Percentiles rank a stretch among this genome's conserved stretches.
Conservation (phyloP, 441 rosid species). For the Arabidopsis lyrata region DNA sequence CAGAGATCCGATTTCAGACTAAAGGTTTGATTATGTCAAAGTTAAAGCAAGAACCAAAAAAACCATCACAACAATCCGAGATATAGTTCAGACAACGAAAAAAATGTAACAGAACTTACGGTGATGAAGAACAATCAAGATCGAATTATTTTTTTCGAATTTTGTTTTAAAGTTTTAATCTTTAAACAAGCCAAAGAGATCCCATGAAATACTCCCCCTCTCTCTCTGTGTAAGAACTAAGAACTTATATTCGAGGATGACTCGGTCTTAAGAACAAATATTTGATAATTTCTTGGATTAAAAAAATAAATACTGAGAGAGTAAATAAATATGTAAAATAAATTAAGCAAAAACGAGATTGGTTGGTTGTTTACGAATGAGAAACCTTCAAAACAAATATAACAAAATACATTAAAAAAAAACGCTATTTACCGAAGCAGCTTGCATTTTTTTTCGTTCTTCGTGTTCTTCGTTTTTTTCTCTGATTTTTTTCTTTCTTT, state of each 20-base stretch:
- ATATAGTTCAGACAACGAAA: too few species aligned
- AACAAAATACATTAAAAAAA: neutral
- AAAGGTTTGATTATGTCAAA: constrained; percentile 8
- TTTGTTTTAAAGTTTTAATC: constrained; percentile 42
- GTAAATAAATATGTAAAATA: neutral
- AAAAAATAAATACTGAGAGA: neutral
- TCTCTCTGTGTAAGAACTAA: neutral
- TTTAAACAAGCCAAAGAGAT: constrained; percentile 49
- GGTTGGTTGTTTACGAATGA: constrained; percentile 31
- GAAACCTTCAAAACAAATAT: neutral
- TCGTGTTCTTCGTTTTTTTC: constrained; percentile 30
- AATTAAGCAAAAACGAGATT: constrained; percentile 12
- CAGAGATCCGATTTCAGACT: constrained; percentile 40
- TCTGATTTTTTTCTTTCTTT: neutral
- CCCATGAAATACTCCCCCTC: constrained; percentile 46
- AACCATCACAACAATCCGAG: neutral
- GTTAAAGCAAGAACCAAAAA: neutral
- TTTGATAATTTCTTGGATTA: neutral
- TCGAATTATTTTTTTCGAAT: constrained; percentile 15
- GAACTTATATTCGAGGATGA: constrained; percentile 47
- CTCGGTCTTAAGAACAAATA: constrained; percentile 32
- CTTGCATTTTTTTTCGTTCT: constrained; percentile 34
- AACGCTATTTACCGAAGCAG: constrained; percentile 37
- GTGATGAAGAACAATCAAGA: constrained; percentile 12
- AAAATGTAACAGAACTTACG: constrained; percentile 10